phyloP scores from a whole-genome alignment of 345 rosid genomes.

The Jatropha curcas region DNA sequence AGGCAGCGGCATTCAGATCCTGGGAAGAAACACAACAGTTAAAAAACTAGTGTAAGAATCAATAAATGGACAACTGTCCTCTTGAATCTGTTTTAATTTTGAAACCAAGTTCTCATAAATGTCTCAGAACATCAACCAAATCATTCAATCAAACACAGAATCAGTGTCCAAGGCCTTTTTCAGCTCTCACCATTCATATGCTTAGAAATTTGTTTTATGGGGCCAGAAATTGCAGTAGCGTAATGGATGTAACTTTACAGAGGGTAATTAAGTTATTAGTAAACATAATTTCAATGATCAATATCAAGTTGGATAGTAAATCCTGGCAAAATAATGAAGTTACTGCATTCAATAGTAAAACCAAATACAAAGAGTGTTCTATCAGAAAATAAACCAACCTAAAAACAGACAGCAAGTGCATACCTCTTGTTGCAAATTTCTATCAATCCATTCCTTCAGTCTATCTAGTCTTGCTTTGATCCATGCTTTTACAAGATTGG shows the following conservation, averaged over 20 bases:
- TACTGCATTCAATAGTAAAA: constrained; percentile 9
- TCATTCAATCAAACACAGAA: background rate
- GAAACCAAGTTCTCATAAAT: constrained; percentile 5
- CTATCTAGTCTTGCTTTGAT: constrained; percentile 75
- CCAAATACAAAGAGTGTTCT: background rate
- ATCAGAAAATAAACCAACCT: background rate
- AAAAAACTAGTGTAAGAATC: background rate
- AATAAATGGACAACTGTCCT: background rate
- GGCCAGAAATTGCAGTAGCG: constrained; percentile 10
- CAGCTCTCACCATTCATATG: background rate
- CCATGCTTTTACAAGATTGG: constrained; percentile 87
- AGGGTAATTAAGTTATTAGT: background rate
- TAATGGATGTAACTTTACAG: background rate
- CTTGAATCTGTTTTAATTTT: background rate
- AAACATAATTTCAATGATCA: background rate
- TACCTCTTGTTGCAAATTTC: constrained; percentile 95
- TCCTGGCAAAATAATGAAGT: background rate
- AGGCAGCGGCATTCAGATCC: background rate
- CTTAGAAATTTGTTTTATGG: background rate
- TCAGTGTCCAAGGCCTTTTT: background rate
- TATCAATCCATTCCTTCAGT: constrained; percentile 85
- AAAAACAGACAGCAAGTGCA: constrained; percentile 3
- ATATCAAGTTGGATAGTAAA: background rate
- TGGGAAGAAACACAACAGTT: constrained; percentile 1
- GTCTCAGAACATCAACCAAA: background rate